phyloP scores from a whole-genome alignment of 495 filamentous ascomycete genomes.

The Immersiella caudata region DNA sequence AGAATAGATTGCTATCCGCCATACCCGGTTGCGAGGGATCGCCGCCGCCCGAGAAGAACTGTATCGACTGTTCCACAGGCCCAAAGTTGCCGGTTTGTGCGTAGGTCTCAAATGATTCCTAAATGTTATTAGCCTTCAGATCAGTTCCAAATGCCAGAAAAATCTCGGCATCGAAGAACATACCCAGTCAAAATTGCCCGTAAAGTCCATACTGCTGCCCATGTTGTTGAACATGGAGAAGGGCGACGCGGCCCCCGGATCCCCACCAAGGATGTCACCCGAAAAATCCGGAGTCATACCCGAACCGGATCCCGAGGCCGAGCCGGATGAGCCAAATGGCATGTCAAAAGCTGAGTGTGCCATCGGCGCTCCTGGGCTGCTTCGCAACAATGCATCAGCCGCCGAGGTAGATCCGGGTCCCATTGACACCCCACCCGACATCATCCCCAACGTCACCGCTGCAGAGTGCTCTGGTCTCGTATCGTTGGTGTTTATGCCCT shows the following conservation, averaged over 20 bases:
- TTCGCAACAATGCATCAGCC: conserved; percentile 32
- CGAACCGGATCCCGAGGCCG: conserved; percentile 29
- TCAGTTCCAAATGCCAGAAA: neutral
- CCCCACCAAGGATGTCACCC: conserved; percentile 57
- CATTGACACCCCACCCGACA: conserved; percentile 66
- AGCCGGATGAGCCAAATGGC: conserved; percentile 29
- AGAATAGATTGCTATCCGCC: conserved; percentile 19
- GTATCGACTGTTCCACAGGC: conserved; percentile 45
- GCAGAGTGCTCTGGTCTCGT: conserved; percentile 66
- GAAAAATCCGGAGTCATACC: conserved; percentile 52
- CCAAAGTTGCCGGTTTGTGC: conserved; percentile 52
- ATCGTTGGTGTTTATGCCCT: conserved; percentile 34
- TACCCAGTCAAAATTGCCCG: conserved; percentile 77
- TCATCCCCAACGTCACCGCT: conserved; percentile 80
- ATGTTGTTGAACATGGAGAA: conserved; percentile 48
- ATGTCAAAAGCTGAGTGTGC: conserved; percentile 42
- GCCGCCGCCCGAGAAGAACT: conserved; percentile 49
- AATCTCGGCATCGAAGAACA: conserved; percentile 27
- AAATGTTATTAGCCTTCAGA: conserved; percentile 2
- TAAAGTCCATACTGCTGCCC: conserved; percentile 47
- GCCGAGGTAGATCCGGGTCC: conserved; percentile 50
- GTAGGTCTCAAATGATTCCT: conserved; percentile 55
- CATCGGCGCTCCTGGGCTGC: conserved; percentile 42
- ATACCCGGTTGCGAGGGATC: conserved; percentile 39
- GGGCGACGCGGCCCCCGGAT: conserved; percentile 58